phyloP scores from a whole-genome alignment of 2,329 filamentous ascomycete genomes.

The Fonsecaea monophora region DNA sequence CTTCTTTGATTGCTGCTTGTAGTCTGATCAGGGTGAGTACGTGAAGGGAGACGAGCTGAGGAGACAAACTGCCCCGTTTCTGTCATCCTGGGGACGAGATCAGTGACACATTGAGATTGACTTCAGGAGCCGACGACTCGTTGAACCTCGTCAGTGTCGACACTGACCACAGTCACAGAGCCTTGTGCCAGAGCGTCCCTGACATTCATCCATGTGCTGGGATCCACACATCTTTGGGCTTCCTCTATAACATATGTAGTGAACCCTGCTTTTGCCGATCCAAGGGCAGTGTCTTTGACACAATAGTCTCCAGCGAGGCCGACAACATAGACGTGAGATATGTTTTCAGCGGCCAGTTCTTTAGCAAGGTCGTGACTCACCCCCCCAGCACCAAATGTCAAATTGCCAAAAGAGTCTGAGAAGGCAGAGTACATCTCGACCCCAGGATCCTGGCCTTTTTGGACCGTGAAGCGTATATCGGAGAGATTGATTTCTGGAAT shows the following conservation, averaged over 20 bases:
- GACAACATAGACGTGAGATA: conserved; percentile 84
- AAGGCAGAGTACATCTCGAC: conserved; percentile 97
- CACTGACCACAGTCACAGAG: conserved; percentile 32
- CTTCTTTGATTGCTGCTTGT: background rate
- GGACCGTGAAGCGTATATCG: conserved; percentile 69
- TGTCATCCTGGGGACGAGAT: background rate
- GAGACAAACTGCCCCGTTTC: background rate
- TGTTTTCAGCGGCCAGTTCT: conserved; percentile 60
- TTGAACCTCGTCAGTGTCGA: conserved; percentile 30
- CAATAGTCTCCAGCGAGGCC: conserved; percentile 91
- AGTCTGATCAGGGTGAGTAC: background rate
- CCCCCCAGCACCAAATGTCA: conserved; percentile 44
- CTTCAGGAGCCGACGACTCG: conserved; percentile 26
- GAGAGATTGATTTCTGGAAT: conserved; percentile 71
- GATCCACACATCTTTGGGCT: conserved; percentile 75
- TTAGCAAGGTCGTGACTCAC: conserved; percentile 66
- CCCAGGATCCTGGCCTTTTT: conserved; percentile 76
- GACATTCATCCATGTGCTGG: conserved; percentile 63
- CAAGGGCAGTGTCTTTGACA: conserved; percentile 79
- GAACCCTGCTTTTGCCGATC: conserved; percentile 79
- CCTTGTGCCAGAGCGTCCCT: conserved; percentile 28
- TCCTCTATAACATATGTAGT: conserved; percentile 78
- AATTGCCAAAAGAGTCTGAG: conserved; percentile 73
- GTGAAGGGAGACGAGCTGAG: background rate
- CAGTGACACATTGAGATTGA: background rate